Evolutionary conservation across 371 early-diverging fungal species (phyloP).

Genomic region (Smittium culicis): DNA sequence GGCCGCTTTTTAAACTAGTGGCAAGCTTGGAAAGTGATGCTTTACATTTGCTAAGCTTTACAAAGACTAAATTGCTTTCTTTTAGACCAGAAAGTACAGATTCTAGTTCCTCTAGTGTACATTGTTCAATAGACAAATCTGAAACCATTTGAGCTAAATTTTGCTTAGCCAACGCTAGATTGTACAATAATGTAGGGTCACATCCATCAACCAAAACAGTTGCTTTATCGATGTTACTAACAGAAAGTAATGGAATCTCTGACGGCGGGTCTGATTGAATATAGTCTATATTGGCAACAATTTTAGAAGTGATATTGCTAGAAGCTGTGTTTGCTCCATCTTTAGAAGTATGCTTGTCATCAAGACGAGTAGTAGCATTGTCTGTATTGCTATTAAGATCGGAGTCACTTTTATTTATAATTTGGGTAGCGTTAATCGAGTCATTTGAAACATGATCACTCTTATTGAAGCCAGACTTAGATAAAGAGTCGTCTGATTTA

Average conservation of each 20-base stretch:
- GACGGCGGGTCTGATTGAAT: neutral
- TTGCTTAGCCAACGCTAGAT: conserved; percentile 74
- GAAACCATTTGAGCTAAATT: conserved; percentile 63
- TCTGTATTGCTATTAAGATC: neutral
- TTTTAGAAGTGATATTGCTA: neutral
- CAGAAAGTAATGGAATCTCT: conserved; percentile 7
- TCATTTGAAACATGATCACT: neutral
- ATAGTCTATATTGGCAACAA: conserved; percentile 9
- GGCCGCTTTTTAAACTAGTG: neutral
- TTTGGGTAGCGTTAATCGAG: neutral
- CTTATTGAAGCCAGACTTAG: neutral
- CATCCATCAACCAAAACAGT: conserved; percentile 32
- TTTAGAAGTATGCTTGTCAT: neutral
- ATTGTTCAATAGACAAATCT: conserved; percentile 46
- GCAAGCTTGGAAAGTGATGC: conserved; percentile 10
- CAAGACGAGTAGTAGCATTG: neutral
- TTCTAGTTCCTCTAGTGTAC: conserved; percentile 40
- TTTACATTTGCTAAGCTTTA: neutral
- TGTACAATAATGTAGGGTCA: conserved; percentile 50
- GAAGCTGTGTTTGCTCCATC: neutral
- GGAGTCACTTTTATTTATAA: neutral
- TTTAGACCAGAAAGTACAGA: conserved; percentile 43
- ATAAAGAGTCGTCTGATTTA: conserved; percentile 20
- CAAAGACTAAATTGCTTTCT: conserved; percentile 25
- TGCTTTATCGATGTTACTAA: neutral